These are phyloP conservation scores for Auxenochlorella pyrenoidosa DNA, from an alignment of 139 green algal species.

Conservation along the genomic window DNA sequence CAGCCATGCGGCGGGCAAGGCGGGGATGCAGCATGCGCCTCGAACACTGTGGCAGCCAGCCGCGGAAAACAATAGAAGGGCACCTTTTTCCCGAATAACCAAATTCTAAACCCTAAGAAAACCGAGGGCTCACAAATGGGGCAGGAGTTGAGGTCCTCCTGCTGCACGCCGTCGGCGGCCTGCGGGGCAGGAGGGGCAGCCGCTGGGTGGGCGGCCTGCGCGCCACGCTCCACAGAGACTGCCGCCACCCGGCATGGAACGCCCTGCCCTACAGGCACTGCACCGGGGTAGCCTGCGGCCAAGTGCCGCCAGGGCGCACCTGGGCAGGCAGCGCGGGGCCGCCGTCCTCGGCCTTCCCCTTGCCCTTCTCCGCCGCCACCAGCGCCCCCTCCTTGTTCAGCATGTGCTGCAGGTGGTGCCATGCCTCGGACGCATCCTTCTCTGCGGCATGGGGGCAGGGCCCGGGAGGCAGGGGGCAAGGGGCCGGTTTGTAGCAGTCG, in stretches of 20 bases:
- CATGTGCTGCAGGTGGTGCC: conserved; percentile 43
- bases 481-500: too few relatives aligned
- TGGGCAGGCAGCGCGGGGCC: neutral
- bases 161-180: conserved; percentile 6
- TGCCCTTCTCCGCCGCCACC: conserved; percentile 28
- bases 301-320: neutral
- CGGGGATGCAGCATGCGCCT: too few relatives aligned
- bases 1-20: too few relatives aligned
- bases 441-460: neutral
- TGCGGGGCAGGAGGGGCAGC: neutral
- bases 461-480: neutral
- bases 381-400: conserved; percentile 34
- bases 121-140: conserved; percentile 52
- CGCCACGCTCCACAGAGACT: too few relatives aligned
- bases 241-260: too few relatives aligned
- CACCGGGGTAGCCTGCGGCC: too few relatives aligned
- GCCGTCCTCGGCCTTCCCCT: conserved; percentile 14
- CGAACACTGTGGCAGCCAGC: too few relatives aligned
- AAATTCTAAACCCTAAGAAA: too few relatives aligned
- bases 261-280: too few relatives aligned
- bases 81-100: too few relatives aligned
- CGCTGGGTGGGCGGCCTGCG: neutral
- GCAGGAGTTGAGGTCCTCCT: conserved; percentile 49
- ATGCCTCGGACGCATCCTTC: conserved; percentile 29
- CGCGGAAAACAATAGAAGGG: too few relatives aligned